These are phyloP conservation scores for Symbiodinium natans DNA, from an alignment of 73 alveolate species.

Conservation along the genomic window DNA sequence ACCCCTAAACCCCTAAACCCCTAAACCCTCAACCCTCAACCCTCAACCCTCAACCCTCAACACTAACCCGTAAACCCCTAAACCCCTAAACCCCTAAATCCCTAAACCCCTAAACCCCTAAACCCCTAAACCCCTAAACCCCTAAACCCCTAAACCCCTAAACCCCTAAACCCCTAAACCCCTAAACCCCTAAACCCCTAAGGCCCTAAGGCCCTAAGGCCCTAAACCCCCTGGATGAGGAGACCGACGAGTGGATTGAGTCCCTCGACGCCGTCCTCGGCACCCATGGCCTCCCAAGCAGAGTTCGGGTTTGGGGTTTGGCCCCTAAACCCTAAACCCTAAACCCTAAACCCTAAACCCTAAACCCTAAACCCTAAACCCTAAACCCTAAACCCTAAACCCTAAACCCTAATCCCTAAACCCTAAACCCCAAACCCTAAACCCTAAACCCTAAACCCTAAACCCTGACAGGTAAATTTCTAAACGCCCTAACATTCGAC, in stretches of 20 bases:
- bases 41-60: not conserved
- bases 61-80: not conserved
- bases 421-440: not conserved
- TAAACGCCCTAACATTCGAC: no score
- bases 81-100: not conserved
- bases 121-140: not conserved
- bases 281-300: not conserved
- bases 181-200: not conserved
- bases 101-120: not conserved
- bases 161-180: not conserved
- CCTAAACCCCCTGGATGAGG: not conserved
- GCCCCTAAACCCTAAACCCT: not conserved
- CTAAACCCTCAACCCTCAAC: no score
- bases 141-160: not conserved
- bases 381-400: no score
- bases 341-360: no score
- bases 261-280: conserved; percentile 60
- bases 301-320: not conserved
- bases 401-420: no score
- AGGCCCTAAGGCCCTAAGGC: not conserved
- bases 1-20: no score
- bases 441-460: no score
- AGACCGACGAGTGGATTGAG: conserved; percentile 82
- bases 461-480: no score
- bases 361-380: no score